Evolutionary conservation across 2,329 filamentous ascomycete species (phyloP).

Genomic region (Aspergillus texensis): DNA sequence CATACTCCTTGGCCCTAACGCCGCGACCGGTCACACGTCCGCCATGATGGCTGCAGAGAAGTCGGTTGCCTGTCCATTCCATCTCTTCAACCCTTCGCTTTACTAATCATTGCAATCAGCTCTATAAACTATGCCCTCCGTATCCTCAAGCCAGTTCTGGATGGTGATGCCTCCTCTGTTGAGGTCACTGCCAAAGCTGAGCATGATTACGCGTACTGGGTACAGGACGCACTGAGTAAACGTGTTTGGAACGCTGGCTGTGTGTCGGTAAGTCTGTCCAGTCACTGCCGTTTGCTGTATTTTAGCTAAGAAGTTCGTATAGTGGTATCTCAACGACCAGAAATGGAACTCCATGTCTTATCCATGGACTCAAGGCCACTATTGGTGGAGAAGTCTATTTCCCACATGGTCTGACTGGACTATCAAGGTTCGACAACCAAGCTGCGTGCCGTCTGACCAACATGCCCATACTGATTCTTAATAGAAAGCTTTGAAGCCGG

Average conservation of each 20-base stretch:
- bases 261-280: slow-evolving; percentile 10
- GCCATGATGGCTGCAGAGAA: slow-evolving; percentile 64
- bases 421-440: neutral
- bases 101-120: slow-evolving; percentile 14
- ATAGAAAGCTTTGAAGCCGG: too few relatives aligned
- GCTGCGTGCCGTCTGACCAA: too few relatives aligned
- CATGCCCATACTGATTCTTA: too few relatives aligned
- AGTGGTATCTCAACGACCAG: slow-evolving; percentile 31
- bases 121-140: slow-evolving; percentile 62
- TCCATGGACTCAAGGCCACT: slow-evolving; percentile 31
- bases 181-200: slow-evolving; percentile 53
- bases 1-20: slow-evolving; percentile 35
- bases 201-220: slow-evolving; percentile 46
- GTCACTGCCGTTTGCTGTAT: neutral
- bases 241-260: slow-evolving; percentile 51
- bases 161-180: slow-evolving; percentile 44
- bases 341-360: slow-evolving; percentile 31
- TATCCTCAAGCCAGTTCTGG: slow-evolving; percentile 56
- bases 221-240: slow-evolving; percentile 49
- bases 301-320: neutral
- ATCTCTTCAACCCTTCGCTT: neutral
- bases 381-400: slow-evolving; percentile 31
- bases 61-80: slow-evolving; percentile 7
- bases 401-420: slow-evolving; percentile 32
- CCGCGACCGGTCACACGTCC: slow-evolving; percentile 46